Base-by-base conservation (phyloP, 352 stramenopile species). In the Pythium aristosporum region DNA sequence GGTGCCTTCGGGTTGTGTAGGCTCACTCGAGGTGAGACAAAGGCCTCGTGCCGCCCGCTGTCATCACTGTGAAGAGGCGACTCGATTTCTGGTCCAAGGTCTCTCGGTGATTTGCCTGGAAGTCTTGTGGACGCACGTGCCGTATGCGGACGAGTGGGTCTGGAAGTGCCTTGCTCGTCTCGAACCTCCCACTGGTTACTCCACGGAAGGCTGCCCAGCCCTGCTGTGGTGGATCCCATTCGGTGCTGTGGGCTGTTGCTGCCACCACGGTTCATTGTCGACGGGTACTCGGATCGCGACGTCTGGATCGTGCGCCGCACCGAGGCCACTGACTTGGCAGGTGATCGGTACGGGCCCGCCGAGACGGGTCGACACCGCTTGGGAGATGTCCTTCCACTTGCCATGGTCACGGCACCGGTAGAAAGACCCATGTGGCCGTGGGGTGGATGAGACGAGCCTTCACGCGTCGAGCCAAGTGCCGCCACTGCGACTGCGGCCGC, bases 301-400 rank as follows among this genome's bases (percentile, higher is more conserved):
- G 81, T 91, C 21, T 84, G 74, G 49, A 88, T 84, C n/a, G 60
- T 71, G 12, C 79, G 69, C 5, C 68, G 68, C 5, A 67, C 50
- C 11, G 37, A 18, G 37, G 58, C 62, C 36, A 50, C 51, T 20
- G 63, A 59, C 43, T 82, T 81, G 5, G 70, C 48, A n/a, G 68
- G 55, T 15, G 73, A 73, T 5, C 80, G 77, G 39, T 77, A 73
- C 12, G 83, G 79, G 8, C 79, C 80, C 23, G 80, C 83, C 12
- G 81, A 89, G 21, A 90, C 76, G 5, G 83, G 79, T 5, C 80
- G 80, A 48, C 65, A 85, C 0, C 79, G 67, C 62, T 90, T 90
- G n/a, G 83, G 80, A 9, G 81, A 92, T 3, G 79, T 84, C 32
- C 69, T 71, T 1, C 83, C 83, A 21, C 69, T 67, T 0, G 68